phyloP scores from a whole-genome alignment of 148 eudicot species.

The Amaranthus palmeri region DNA sequence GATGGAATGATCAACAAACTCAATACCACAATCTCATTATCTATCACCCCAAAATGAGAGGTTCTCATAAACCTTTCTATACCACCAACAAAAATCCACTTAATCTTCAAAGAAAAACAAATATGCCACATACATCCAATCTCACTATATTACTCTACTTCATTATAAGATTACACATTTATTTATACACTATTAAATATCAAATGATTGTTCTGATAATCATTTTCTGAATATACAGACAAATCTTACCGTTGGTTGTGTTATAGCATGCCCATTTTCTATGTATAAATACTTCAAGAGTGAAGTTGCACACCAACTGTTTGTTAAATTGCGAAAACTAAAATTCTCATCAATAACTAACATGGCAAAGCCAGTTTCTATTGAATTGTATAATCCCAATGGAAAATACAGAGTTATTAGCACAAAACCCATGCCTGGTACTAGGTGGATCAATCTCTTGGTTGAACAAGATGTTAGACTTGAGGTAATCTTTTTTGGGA shows the following conservation, averaged over 20 bases:
- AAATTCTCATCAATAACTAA: not conserved
- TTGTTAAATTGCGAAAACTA: conserved; percentile 11
- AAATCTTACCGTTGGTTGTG: conserved; percentile 9
- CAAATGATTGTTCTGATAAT: not conserved
- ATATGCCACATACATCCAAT: not conserved
- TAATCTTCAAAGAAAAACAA: conserved; percentile 12
- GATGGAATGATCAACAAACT: not conserved
- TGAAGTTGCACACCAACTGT: conserved; percentile 10
- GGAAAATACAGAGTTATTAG: conserved; percentile 97
- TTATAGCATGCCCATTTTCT: conserved; percentile 5
- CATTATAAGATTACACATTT: not conserved
- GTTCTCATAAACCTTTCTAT: not conserved
- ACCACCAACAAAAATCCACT: not conserved
- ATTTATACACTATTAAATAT: conserved; percentile 17
- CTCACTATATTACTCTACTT: conserved; percentile 3
- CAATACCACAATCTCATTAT: conserved; percentile 27
- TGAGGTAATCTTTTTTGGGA: conserved; percentile 52
- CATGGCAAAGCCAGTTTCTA: conserved; percentile 85
- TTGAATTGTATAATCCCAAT: conserved; percentile 85
- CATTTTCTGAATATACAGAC: not conserved
- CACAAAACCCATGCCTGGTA: conserved; percentile 97
- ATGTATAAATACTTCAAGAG: conserved; percentile 13
- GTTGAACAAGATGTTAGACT: conserved; percentile 81
- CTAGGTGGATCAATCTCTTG: conserved; percentile 90
- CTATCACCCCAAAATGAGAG: conserved; percentile 19